Evolutionary conservation across 306 rosid genomes (phyloP).

Genomic region (Corylus avellana): DNA sequence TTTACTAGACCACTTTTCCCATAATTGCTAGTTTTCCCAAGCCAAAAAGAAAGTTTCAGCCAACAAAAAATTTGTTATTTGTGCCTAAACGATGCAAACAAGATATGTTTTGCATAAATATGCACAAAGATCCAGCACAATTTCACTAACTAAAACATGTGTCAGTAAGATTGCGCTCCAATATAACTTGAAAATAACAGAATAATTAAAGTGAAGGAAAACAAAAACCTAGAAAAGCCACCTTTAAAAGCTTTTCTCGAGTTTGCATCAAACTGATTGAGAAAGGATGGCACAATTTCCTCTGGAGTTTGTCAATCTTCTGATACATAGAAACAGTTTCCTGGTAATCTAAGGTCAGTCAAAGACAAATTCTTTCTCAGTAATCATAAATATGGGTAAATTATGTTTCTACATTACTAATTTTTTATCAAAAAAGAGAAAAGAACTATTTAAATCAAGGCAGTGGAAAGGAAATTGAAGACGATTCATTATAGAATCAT

Average conservation of each 20-base stretch:
- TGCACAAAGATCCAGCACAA: conserved; percentile 19
- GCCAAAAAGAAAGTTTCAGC: not conserved
- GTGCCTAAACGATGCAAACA: conserved; percentile 7
- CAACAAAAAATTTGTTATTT: conserved; percentile 5
- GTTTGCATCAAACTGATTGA: conserved; percentile 78
- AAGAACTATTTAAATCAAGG: not conserved
- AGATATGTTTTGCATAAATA: conserved; percentile 14
- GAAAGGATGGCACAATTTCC: conserved; percentile 59
- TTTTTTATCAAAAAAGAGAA: conserved; percentile 1
- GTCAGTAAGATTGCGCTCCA: conserved; percentile 11
- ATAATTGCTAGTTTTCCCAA: not conserved
- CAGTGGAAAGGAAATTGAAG: conserved; percentile 4
- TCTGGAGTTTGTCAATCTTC: conserved; percentile 67
- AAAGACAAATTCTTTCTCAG: conserved; percentile 46
- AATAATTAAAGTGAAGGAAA: not conserved
- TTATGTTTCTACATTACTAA: conserved; percentile 9
- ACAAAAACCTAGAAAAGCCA: conserved; percentile 29
- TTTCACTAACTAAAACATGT: conserved; percentile 17
- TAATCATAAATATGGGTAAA: conserved; percentile 10
- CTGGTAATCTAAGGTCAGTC: conserved; percentile 55
- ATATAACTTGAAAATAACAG: not conserved
- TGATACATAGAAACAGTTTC: conserved; percentile 51
- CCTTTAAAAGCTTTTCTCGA: conserved; percentile 79
- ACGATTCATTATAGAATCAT: not conserved
- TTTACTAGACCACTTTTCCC: not conserved